Percentiles rank a stretch among this genome's conserved stretches.
phyloP scores from a whole-genome alignment of 495 filamentous ascomycete genomes.

The Mytilinidion resinicola region DNA sequence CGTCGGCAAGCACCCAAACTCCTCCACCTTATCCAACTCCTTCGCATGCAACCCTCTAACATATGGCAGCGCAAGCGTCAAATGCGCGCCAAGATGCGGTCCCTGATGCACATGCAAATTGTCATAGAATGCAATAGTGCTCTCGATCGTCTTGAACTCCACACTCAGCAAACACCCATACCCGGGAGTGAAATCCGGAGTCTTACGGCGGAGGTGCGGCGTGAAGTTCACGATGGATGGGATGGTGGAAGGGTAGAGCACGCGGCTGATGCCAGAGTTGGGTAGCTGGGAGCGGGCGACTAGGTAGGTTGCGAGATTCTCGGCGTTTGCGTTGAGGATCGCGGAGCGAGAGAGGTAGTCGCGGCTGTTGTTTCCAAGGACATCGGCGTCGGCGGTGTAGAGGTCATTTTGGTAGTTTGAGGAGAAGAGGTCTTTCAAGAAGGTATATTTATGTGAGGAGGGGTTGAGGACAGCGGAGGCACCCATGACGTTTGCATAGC shows the following conservation, averaged over 20 bases:
- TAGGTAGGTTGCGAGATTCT: slow-evolving; percentile 36
- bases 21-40: slow-evolving; percentile 10
- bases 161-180: neutral
- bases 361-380: slow-evolving; percentile 39
- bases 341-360: slow-evolving; percentile 38
- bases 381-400: slow-evolving; percentile 38
- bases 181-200: neutral
- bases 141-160: neutral
- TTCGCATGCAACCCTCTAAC: slow-evolving; percentile 36
- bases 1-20: neutral
- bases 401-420: slow-evolving; percentile 37
- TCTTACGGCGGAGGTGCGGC: neutral
- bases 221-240: neutral
- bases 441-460: slow-evolving; percentile 26
- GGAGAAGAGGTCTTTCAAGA: slow-evolving; percentile 30
- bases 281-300: neutral
- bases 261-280: neutral
- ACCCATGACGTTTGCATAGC: slow-evolving; percentile 48
- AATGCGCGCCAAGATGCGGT: slow-evolving; percentile 45
- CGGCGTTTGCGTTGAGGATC: slow-evolving; percentile 42
- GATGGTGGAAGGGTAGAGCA: neutral
- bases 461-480: slow-evolving; percentile 37
- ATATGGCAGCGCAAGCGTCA: slow-evolving; percentile 41
- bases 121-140: slow-evolving; percentile 38
- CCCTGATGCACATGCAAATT: slow-evolving; percentile 38